Evolutionary conservation across 768 basidiomycete genomes (phyloP).

Genomic region (Agrocybe praecox): DNA sequence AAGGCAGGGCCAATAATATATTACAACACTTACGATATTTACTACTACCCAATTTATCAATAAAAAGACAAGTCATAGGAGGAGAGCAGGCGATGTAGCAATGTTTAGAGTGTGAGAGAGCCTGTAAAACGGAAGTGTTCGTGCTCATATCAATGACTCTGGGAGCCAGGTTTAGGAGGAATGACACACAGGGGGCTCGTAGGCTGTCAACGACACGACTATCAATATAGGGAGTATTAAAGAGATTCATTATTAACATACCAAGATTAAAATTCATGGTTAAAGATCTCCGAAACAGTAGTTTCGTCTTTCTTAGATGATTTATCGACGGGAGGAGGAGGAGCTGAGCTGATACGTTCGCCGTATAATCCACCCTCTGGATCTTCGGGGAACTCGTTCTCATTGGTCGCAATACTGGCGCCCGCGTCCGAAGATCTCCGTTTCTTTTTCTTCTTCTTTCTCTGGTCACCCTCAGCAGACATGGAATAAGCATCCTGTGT

Average conservation of each 20-base stretch:
- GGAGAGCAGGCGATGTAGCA: neutral
- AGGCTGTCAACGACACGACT: neutral
- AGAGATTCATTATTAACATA: neutral
- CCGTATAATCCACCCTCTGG: conserved; percentile 71
- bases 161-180: too few relatives aligned
- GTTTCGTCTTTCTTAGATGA: neutral
- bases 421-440: conserved; percentile 44
- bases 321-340: conserved; percentile 5
- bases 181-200: too few relatives aligned
- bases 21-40: neutral
- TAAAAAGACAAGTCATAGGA: neutral
- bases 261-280: conserved; percentile 61
- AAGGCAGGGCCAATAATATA: neutral
- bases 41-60: neutral
- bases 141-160: too few relatives aligned
- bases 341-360: neutral
- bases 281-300: conserved; percentile 41
- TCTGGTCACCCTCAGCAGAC: conserved; percentile 35
- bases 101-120: neutral
- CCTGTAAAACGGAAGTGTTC: neutral
- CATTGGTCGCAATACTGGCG: conserved; percentile 35
- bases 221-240: neutral
- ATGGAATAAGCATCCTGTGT: conserved; percentile 82
- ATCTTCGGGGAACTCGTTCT: conserved; percentile 70
- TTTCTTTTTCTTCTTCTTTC: conserved; percentile 66